Percentiles rank a stretch among this genome's conserved stretches.
Evolutionary conservation across 2,329 filamentous ascomycete species (phyloP).

Genomic region (Xylaria digitata): DNA sequence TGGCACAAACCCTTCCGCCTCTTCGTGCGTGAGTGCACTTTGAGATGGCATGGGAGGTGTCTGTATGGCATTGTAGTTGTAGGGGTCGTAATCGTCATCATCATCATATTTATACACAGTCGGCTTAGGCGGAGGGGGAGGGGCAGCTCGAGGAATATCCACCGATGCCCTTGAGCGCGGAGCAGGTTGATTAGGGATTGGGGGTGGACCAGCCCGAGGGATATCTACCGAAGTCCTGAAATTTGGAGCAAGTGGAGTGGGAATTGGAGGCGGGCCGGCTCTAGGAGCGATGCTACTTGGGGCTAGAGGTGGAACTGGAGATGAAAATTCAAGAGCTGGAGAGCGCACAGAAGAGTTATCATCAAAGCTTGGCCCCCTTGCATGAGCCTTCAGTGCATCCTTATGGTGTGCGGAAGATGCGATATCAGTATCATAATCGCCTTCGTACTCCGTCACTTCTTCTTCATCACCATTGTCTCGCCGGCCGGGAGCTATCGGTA

Average conservation of each 20-base stretch:
- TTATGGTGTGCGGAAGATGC: slow-evolving; percentile 93
- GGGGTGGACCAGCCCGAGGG: slow-evolving; percentile 65
- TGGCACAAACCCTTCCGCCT: slow-evolving; percentile 61
- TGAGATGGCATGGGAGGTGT: slow-evolving; percentile 48
- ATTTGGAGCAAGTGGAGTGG: slow-evolving; percentile 65
- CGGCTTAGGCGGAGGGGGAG: slow-evolving; percentile 36
- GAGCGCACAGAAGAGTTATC: slow-evolving; percentile 72
- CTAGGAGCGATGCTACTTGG: slow-evolving; percentile 66
- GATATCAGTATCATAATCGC: slow-evolving; percentile 98
- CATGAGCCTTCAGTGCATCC: slow-evolving; percentile 87
- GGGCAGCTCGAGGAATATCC: slow-evolving; percentile 38
- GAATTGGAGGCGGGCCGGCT: slow-evolving; percentile 72
- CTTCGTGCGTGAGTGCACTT: slow-evolving; percentile 57
- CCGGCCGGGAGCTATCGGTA: slow-evolving; percentile 56
- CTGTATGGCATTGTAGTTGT: slow-evolving; percentile 61
- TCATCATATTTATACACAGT: slow-evolving; percentile 57
- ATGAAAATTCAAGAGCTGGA: slow-evolving; percentile 59
- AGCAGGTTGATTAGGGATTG: slow-evolving; percentile 35
- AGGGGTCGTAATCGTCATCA: slow-evolving; percentile 79
- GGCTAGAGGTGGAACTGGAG: slow-evolving; percentile 65
- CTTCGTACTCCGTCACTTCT: slow-evolving; percentile 93
- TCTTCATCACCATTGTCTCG: slow-evolving; percentile 73
- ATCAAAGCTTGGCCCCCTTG: slow-evolving; percentile 80
- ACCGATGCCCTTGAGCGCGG: slow-evolving; percentile 32
- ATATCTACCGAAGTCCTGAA: slow-evolving; percentile 74